phyloP scores from a whole-genome alignment of 352 stramenopile genomes.

The Pythium rishiriense region DNA sequence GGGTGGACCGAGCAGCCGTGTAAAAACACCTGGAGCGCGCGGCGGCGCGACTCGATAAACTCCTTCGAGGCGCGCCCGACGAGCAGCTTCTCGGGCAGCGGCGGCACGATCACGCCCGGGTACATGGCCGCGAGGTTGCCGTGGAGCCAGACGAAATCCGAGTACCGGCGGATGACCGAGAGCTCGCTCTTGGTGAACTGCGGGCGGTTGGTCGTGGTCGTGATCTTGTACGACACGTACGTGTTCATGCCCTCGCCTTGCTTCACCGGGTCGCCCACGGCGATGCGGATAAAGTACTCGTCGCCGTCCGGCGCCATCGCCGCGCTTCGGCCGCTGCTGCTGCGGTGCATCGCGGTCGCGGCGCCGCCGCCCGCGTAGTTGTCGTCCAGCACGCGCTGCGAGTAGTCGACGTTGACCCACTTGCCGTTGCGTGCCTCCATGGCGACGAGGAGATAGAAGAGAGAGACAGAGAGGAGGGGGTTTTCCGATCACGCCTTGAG shows the following conservation, averaged over 20 bases:
- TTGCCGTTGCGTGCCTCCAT: slow-evolving; percentile 71
- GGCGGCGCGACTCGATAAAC: slow-evolving; percentile 88
- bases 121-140: slow-evolving; percentile 85
- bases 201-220: slow-evolving; percentile 65
- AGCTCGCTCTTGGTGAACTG: slow-evolving; percentile 88
- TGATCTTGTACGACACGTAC: slow-evolving; percentile 97
- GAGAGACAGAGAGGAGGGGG: not conserved
- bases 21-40: slow-evolving; percentile 81
- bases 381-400: slow-evolving; percentile 62
- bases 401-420: slow-evolving; percentile 89
- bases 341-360: slow-evolving; percentile 5
- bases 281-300: slow-evolving; percentile 66
- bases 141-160: slow-evolving; percentile 97
- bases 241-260: slow-evolving; percentile 97
- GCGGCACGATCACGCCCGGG: slow-evolving; percentile 91
- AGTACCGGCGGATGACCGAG: slow-evolving; percentile 92
- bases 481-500: not conserved
- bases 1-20: slow-evolving; percentile 77
- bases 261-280: slow-evolving; percentile 95
- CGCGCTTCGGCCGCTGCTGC: slow-evolving; percentile 11
- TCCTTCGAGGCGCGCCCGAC: slow-evolving; percentile 93
- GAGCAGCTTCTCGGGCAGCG: slow-evolving; percentile 95
- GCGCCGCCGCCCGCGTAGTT: slow-evolving; percentile 16
- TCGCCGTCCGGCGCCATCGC: slow-evolving; percentile 10
- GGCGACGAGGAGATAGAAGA: not conserved